Conservation (phyloP, 2,329 filamentous ascomycete species). For the Fusarium vanettenii region DNA sequence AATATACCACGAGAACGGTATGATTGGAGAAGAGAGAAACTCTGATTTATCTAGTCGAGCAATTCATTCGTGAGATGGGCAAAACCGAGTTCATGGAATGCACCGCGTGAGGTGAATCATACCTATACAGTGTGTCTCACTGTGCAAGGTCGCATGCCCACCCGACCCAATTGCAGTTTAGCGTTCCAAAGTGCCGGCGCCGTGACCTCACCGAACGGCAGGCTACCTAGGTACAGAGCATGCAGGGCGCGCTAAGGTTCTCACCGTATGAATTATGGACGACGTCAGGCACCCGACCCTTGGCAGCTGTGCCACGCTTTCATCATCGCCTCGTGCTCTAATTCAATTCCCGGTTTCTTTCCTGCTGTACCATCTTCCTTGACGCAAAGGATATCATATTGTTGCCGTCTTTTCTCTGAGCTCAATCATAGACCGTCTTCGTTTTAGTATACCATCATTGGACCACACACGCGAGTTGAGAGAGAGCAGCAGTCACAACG, state of each 20-base stretch:
- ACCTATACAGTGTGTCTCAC: constrained; percentile 2
- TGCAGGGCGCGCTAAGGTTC: constrained; percentile 8
- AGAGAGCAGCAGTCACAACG: constrained; percentile 3
- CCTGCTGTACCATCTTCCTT: background rate
- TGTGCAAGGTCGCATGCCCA: constrained; percentile 23
- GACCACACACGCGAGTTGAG: background rate
- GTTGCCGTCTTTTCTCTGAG: background rate
- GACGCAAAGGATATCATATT: background rate
- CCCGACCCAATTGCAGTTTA: constrained; percentile 23
- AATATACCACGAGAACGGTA: background rate
- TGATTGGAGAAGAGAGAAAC: background rate
- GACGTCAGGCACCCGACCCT: constrained; percentile 22
- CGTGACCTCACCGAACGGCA: constrained; percentile 24
- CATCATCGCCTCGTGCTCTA: constrained; percentile 20
- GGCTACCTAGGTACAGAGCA: constrained; percentile 12
- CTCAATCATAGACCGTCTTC: background rate
- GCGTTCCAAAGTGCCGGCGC: constrained; percentile 7
- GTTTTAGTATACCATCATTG: background rate
- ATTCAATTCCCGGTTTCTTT: background rate
- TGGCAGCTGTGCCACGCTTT: constrained; percentile 22
- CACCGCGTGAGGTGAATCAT: background rate
- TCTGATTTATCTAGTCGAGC: background rate
- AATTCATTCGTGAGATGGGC: background rate
- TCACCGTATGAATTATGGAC: constrained; percentile 24
- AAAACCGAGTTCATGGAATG: background rate